These are phyloP conservation scores for Ophiostoma angusticollis DNA, from an alignment of 2,329 filamentous ascomycete genomes.

Conservation along the genomic window DNA sequence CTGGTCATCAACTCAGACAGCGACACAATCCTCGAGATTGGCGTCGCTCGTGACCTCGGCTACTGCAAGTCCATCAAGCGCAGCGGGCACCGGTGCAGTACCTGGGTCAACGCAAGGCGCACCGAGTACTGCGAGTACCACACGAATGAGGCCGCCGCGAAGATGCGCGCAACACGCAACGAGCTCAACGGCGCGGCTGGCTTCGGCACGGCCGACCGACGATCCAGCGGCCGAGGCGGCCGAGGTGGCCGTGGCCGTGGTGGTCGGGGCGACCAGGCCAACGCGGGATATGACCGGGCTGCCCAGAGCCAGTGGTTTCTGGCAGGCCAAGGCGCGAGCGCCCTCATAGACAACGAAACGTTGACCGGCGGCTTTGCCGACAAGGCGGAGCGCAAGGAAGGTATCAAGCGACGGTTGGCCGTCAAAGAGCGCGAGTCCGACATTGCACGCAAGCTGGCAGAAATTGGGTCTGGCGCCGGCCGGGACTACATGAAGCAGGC, in stretches of 20 bases:
- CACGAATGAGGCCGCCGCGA: slow-evolving; percentile 67
- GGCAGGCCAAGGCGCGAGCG: slow-evolving; percentile 30
- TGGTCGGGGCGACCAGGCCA: slow-evolving; percentile 30
- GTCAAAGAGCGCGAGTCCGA: slow-evolving; percentile 60
- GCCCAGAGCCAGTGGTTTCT: slow-evolving; percentile 46
- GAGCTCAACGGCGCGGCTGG: slow-evolving; percentile 64
- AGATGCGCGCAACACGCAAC: slow-evolving; percentile 51
- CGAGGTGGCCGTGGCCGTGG: slow-evolving; percentile 36
- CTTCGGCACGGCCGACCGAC: slow-evolving; percentile 25
- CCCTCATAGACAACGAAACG: slow-evolving; percentile 37
- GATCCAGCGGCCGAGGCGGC: neutral
- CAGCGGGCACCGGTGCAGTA: slow-evolving; percentile 66
- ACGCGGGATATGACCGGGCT: slow-evolving; percentile 38
- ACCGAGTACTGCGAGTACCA: slow-evolving; percentile 92
- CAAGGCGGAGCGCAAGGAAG: slow-evolving; percentile 50
- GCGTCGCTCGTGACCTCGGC: slow-evolving; percentile 69
- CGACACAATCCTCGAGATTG: slow-evolving; percentile 84
- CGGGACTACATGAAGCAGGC: slow-evolving; percentile 51
- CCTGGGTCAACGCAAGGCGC: slow-evolving; percentile 79
- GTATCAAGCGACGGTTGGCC: slow-evolving; percentile 49
- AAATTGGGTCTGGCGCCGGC: slow-evolving; percentile 52
- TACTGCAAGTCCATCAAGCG: slow-evolving; percentile 78
- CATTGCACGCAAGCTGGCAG: slow-evolving; percentile 54
- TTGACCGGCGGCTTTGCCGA: slow-evolving; percentile 34
- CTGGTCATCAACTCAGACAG: slow-evolving; percentile 74